A percentile compares a stretch with the other conserved stretches of the same genome.
phyloP scores from a whole-genome alignment of 768 basidiomycete species.

The Leccinum pellstonianum region DNA sequence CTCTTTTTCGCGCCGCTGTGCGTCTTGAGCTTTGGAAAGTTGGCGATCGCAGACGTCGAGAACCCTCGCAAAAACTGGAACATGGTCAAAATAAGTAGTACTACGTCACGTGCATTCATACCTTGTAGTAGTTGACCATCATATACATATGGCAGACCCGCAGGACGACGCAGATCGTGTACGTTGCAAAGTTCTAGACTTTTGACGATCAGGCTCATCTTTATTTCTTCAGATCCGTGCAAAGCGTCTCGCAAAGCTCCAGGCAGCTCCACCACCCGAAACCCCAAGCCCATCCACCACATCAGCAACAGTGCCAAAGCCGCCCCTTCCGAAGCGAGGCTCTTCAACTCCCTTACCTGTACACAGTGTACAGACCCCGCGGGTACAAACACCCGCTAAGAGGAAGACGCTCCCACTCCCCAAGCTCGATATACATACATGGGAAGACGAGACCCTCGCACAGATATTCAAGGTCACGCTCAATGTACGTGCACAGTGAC shows the following conservation, averaged over 20 bases:
- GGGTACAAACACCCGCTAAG: constrained; percentile 39
- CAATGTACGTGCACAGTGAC: constrained; percentile 49
- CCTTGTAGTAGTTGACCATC: constrained; percentile 15
- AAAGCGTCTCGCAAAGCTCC: constrained; percentile 87
- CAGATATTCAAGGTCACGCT: constrained; percentile 77
- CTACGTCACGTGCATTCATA: constrained; percentile 12
- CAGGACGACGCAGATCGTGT: constrained; percentile 83
- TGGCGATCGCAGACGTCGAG: constrained; percentile 53
- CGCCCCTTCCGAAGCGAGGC: constrained; percentile 38
- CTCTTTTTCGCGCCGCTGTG: constrained; percentile 82
- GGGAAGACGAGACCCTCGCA: constrained; percentile 74
- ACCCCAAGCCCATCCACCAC: constrained; percentile 14
- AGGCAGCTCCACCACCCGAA: constrained; percentile 41
- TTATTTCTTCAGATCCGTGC: constrained; percentile 67
- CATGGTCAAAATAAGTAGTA: constrained; percentile 26
- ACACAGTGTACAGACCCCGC: constrained; percentile 32
- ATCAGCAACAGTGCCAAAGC: constrained; percentile 28
- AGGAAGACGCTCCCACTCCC: constrained; percentile 43
- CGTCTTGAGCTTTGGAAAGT: constrained; percentile 76
- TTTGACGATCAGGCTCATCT: not conserved
- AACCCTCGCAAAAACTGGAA: constrained; percentile 44
- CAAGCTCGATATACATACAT: constrained; percentile 56
- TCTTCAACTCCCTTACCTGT: constrained; percentile 25
- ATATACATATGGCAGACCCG: constrained; percentile 40
- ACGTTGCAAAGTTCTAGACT: constrained; percentile 14